Evolutionary conservation across 371 early-diverging fungal species (phyloP).

Genomic region (Capillidium rhysosporum): DNA sequence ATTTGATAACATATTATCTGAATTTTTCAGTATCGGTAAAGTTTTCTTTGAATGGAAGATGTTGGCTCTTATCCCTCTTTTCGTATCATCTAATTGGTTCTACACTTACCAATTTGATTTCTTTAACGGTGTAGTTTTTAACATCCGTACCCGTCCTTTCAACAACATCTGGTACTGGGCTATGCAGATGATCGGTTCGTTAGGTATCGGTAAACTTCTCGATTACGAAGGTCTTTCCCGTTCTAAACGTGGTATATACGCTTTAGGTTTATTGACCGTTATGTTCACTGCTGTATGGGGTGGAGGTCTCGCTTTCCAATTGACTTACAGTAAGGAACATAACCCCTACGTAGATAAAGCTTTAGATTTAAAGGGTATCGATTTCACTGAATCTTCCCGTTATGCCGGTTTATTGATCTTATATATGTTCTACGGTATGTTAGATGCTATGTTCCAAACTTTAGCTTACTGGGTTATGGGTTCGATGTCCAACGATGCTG

Average conservation of each 20-base stretch:
- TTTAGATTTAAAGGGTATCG: conserved; percentile 11
- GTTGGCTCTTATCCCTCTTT: conserved; percentile 38
- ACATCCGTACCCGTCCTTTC: conserved; percentile 32
- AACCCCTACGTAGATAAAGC: conserved; percentile 23
- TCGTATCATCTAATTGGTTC: conserved; percentile 53
- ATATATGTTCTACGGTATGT: conserved; percentile 37
- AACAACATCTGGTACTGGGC: conserved; percentile 52
- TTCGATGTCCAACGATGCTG: conserved; percentile 42
- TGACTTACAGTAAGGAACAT: conserved; percentile 19
- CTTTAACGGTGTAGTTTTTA: conserved; percentile 29
- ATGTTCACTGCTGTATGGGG: conserved; percentile 33
- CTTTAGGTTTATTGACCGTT: conserved; percentile 20
- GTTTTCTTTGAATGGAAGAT: conserved; percentile 45
- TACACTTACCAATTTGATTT: conserved; percentile 44
- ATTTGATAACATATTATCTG: conserved; percentile 24
- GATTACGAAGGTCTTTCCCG: conserved; percentile 22
- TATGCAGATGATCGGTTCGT: conserved; percentile 38
- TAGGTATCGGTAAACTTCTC: conserved; percentile 26
- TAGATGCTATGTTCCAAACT: conserved; percentile 45
- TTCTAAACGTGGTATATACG: conserved; percentile 26
- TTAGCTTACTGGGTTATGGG: conserved; percentile 41
- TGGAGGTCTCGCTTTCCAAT: conserved; percentile 33
- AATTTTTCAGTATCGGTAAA: conserved; percentile 29
- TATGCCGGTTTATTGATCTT: conserved; percentile 37
- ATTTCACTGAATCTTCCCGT: conserved; percentile 17